A percentile compares a stretch with the other conserved stretches of the same genome.
Evolutionary conservation across 2,329 filamentous ascomycete species (phyloP).

Genomic region (Dendrostoma leiphaemia): DNA sequence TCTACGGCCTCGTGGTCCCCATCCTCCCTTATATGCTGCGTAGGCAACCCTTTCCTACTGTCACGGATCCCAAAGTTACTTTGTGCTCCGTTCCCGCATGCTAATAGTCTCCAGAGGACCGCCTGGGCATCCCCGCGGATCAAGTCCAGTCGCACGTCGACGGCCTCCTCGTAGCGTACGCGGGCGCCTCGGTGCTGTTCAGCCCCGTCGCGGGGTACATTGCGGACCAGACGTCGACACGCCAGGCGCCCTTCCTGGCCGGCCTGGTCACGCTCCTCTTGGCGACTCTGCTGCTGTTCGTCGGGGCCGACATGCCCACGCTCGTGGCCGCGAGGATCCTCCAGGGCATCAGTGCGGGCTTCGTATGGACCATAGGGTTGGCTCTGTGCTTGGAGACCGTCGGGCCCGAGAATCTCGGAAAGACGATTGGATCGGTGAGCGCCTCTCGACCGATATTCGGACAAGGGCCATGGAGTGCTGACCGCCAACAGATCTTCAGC

Average conservation of each 20-base stretch:
- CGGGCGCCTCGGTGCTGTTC: constrained; percentile 49
- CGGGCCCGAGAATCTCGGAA: constrained; percentile 52
- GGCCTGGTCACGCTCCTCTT: constrained; percentile 51
- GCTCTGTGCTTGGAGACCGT: constrained; percentile 60
- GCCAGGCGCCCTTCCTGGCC: constrained; percentile 56
- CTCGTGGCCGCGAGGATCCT: constrained; percentile 52
- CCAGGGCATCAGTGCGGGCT: constrained; percentile 55
- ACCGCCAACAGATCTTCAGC: constrained; percentile 46
- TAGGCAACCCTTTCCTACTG: too few species aligned
- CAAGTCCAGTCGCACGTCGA: constrained; percentile 53
- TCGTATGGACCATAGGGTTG: constrained; percentile 60
- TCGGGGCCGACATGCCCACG: constrained; percentile 45
- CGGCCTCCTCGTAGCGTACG: constrained; percentile 51
- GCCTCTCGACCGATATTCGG: neutral
- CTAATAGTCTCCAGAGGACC: too few species aligned
- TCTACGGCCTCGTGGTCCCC: constrained; percentile 58
- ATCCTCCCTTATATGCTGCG: constrained; percentile 57
- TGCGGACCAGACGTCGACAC: constrained; percentile 50
- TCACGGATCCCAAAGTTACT: too few species aligned
- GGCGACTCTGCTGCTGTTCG: constrained; percentile 53
- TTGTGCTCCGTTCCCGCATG: too few species aligned
- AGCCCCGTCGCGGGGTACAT: constrained; percentile 52
- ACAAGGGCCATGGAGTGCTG: neutral
- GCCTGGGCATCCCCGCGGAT: constrained; percentile 44
- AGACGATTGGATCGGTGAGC: constrained; percentile 55